These are phyloP conservation scores for Trichothecium roseum DNA, from an alignment of 2,329 filamentous ascomycete genomes.

Conservation along the genomic window DNA sequence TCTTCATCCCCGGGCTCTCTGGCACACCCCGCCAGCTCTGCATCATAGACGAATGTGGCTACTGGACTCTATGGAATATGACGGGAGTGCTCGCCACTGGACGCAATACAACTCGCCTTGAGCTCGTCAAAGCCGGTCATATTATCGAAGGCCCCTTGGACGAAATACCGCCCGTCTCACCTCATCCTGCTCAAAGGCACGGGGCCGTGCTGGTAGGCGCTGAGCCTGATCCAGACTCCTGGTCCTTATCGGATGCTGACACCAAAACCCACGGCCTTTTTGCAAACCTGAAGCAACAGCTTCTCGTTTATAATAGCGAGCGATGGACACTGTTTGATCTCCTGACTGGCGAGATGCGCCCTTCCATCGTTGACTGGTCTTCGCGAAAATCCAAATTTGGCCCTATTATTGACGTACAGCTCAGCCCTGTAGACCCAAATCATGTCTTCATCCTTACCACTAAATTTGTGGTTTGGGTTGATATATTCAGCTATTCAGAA, in stretches of 20 bases:
- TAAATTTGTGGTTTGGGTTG: constrained; percentile 37
- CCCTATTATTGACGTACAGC: constrained; percentile 44
- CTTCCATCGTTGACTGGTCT: constrained; percentile 15
- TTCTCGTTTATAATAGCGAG: constrained; percentile 25
- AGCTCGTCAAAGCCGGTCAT: constrained; percentile 29
- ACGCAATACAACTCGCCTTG: constrained; percentile 21
- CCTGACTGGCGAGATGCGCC: constrained; percentile 17
- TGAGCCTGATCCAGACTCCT: constrained; percentile 10
- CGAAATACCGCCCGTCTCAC: constrained; percentile 18
- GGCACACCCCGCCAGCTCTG: constrained; percentile 49
- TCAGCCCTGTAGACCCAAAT: constrained; percentile 32
- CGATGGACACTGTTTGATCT: constrained; percentile 25
- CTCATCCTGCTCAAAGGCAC: constrained; percentile 24
- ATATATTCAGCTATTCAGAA: constrained; percentile 18
- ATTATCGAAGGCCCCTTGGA: constrained; percentile 27
- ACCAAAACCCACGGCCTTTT: constrained; percentile 6
- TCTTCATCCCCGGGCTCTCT: constrained; percentile 45
- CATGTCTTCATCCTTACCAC: constrained; percentile 52
- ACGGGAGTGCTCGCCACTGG: constrained; percentile 22
- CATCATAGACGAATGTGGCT: constrained; percentile 53
- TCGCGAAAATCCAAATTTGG: constrained; percentile 17
- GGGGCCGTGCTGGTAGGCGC: constrained; percentile 31
- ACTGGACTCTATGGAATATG: constrained; percentile 60
- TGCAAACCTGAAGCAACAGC: constrained; percentile 3
- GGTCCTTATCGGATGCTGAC: constrained; percentile 9